phyloP scores from a whole-genome alignment of 192 early-diverging fungal genomes.

The Allomyces javanicus region DNA sequence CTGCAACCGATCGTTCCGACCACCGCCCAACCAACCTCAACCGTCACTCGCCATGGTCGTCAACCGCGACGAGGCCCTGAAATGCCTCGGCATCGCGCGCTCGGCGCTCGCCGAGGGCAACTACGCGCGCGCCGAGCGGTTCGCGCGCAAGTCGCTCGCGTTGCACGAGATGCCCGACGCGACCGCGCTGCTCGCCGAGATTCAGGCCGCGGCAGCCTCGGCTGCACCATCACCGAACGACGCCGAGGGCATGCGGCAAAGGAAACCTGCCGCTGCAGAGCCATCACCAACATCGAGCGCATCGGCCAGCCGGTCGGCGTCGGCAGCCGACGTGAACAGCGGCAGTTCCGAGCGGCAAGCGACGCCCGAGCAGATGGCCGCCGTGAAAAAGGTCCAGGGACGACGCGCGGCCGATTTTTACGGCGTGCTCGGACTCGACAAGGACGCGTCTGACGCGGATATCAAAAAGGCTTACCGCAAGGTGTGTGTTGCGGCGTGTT shows the following conservation, averaged over 20 bases:
- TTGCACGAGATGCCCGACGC: constrained; percentile 56
- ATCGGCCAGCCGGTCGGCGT: constrained; percentile 7
- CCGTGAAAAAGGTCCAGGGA: constrained; percentile 55
- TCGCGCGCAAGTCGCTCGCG: constrained; percentile 59
- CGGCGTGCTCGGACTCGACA: constrained; percentile 53
- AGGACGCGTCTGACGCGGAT: constrained; percentile 53
- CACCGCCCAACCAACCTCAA: too few relatives aligned
- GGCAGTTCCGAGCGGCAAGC: constrained; percentile 28
- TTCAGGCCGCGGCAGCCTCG: constrained; percentile 3
- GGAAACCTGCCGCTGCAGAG: constrained; percentile 3
- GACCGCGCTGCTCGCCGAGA: constrained; percentile 26
- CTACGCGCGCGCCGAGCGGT: constrained; percentile 47
- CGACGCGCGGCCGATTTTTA: constrained; percentile 59
- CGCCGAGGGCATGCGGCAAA: constrained; percentile 9
- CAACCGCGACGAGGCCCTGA: constrained; percentile 72
- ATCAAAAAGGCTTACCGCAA: constrained; percentile 91
- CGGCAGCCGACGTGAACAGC: background rate
- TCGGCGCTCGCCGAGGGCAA: constrained; percentile 44
- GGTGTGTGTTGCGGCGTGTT: constrained; percentile 16
- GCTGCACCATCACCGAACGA: constrained; percentile 6
- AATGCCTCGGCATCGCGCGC: constrained; percentile 59
- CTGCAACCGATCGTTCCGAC: too few relatives aligned
- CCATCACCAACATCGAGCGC: constrained; percentile 10
- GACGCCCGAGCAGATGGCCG: constrained; percentile 54
- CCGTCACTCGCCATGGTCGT: constrained; percentile 31